Evolutionary conservation across 768 basidiomycete species (phyloP).

Genomic region (Butyriboletus loyo): DNA sequence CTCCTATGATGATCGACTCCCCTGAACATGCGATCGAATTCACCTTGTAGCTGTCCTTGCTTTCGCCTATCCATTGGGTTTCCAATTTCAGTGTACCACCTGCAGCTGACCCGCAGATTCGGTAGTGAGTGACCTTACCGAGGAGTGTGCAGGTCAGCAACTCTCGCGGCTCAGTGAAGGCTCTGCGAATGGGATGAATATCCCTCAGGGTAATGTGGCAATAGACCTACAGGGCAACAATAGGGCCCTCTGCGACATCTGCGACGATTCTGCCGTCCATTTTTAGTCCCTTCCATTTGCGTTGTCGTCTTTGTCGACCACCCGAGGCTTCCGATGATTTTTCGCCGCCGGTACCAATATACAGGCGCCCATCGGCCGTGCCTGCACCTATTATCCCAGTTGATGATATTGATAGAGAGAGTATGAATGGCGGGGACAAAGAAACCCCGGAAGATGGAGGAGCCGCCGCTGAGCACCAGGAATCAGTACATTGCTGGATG

Average conservation of each 20-base stretch:
- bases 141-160: constrained; percentile 60
- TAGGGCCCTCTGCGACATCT: constrained; percentile 67
- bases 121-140: constrained; percentile 53
- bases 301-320: constrained; percentile 49
- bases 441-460: constrained; percentile 47
- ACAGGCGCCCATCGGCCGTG: constrained; percentile 73
- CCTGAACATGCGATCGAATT: constrained; percentile 56
- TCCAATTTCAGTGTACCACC: constrained; percentile 40
- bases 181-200: constrained; percentile 32
- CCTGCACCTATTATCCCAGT: constrained; percentile 65
- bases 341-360: constrained; percentile 68
- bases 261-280: constrained; percentile 41
- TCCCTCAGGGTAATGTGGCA: neutral
- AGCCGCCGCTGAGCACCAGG: constrained; percentile 32
- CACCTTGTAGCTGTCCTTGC: constrained; percentile 52
- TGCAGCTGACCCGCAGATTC: constrained; percentile 39
- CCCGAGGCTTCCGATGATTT: constrained; percentile 31
- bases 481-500: neutral
- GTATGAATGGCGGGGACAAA: constrained; percentile 73
- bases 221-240: constrained; percentile 60
- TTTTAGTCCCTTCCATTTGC: constrained; percentile 73
- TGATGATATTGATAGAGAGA: constrained; percentile 56
- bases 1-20: constrained; percentile 55
- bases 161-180: constrained; percentile 45
- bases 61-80: constrained; percentile 46